phyloP scores from a whole-genome alignment of 2,329 filamentous ascomycete genomes.

The Cordyceps fumosorosea region DNA sequence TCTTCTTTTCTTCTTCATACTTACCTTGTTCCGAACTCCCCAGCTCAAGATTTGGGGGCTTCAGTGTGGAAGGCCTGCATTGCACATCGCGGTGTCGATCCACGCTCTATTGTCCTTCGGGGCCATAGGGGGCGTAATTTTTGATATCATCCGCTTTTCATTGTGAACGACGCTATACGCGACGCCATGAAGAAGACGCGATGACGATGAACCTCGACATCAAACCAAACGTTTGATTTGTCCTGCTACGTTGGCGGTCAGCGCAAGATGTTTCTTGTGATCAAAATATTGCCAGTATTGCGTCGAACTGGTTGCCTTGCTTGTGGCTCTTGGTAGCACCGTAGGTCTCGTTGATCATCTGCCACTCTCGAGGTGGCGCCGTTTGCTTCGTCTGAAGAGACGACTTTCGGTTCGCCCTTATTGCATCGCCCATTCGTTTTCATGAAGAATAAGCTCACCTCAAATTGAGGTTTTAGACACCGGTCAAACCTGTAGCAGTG shows the following conservation, averaged over 20 bases:
- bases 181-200: constrained; percentile 37
- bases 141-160: constrained; percentile 44
- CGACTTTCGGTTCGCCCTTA: too few species aligned
- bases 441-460: too few species aligned
- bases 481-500: too few species aligned
- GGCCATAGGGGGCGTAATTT: constrained; percentile 49
- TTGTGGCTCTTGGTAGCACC: too few species aligned
- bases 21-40: constrained; percentile 43
- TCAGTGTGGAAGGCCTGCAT: constrained; percentile 46
- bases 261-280: too few species aligned
- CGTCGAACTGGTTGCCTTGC: too few species aligned
- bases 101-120: constrained; percentile 47
- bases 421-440: too few species aligned
- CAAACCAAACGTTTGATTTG: neutral
- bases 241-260: neutral
- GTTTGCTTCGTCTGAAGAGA: too few species aligned
- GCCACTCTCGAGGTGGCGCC: too few species aligned
- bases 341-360: too few species aligned
- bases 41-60: constrained; percentile 39
- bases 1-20: constrained; percentile 42
- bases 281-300: too few species aligned
- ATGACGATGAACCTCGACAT: neutral
- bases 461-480: too few species aligned
- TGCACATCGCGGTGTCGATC: constrained; percentile 48
- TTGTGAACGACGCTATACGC: constrained; percentile 34